phyloP scores from a whole-genome alignment of 352 stramenopile species.

The Phytophthora hybrid region DNA sequence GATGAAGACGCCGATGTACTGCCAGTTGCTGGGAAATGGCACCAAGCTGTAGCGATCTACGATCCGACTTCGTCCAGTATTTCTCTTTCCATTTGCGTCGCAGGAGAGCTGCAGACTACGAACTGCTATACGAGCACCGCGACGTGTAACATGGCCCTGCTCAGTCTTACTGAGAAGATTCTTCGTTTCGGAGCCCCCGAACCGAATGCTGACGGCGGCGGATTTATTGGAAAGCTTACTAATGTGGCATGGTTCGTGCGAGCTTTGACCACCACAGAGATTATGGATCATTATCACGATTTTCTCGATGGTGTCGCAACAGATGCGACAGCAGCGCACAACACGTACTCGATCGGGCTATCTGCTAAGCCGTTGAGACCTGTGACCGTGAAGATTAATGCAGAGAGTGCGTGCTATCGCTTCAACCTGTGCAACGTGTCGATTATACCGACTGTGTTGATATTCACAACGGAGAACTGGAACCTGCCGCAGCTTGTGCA shows the following conservation, averaged over 20 bases:
- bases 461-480: constrained; percentile 61
- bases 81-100: constrained; percentile 48
- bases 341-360: constrained; percentile 62
- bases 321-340: constrained; percentile 45
- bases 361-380: constrained; percentile 50
- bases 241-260: constrained; percentile 68
- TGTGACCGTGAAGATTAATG: constrained; percentile 60
- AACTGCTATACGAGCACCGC: constrained; percentile 18
- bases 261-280: constrained; percentile 43
- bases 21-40: constrained; percentile 42
- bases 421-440: constrained; percentile 80
- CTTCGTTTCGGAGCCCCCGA: constrained; percentile 23
- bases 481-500: constrained; percentile 44
- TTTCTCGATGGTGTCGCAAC: constrained; percentile 46
- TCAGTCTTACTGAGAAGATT: constrained; percentile 47
- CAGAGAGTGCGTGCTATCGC: constrained; percentile 70
- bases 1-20: constrained; percentile 8
- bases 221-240: constrained; percentile 52
- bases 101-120: background rate
- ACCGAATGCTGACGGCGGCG: constrained; percentile 16
- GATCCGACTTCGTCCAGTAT: constrained; percentile 55
- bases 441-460: constrained; percentile 43
- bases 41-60: constrained; percentile 67
- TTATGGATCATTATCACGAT: constrained; percentile 78
- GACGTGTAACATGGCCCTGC: constrained; percentile 52